Base-by-base conservation (phyloP, 1,284 basidiomycete species). In the Sanghuangporus sanghuang region DNA sequence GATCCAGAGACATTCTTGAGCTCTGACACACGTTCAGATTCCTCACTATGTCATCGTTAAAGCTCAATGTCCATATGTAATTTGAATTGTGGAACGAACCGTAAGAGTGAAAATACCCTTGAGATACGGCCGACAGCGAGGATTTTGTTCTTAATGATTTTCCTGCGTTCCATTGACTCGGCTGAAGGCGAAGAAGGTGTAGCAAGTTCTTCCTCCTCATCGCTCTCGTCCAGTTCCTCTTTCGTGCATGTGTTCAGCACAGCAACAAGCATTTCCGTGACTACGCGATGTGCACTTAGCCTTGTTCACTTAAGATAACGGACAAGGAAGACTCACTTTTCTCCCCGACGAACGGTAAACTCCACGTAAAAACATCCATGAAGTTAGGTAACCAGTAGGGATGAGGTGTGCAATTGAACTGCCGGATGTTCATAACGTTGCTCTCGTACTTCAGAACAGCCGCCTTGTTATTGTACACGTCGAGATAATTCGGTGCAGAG, bases 81-180 rank as follows among this genome's bases (percentile, higher is more conserved):
- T 11, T 52, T n/a, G 38, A 42, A 58, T 57, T 12, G 9, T 7
- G 44, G 14, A 3, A 79, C 88, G 64, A 62, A 95, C 92, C 96
- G 93, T 68, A 99, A 85, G 36, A 99, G 82, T 3, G 96, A 92
- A 78, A 99, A 99, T 49, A 99, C 95, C 53, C 95, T 83, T 18
- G 95, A 89, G 90, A 99, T 97, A 64, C 96, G 85, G 44, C 96
- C 96, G 23, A 99, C 96, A 58, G 96, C 97, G 73, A 98, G 84
- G 69, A 99, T 99, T 85, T 99, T 99, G 82, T 94, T 98, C 81
- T 93, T 97, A 82, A 96, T 93, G 67, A 90, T 81, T 71, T 89
- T 87, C 69, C 93, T 81, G 67, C 93, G 86, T 75, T 95, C 93
- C 27, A 79, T 75, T 0, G 65, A 60, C 39, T 88, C 84, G 16